Base-by-base conservation (phyloP, 2,329 filamentous ascomycete genomes). In the Zymoseptoria brevis region DNA sequence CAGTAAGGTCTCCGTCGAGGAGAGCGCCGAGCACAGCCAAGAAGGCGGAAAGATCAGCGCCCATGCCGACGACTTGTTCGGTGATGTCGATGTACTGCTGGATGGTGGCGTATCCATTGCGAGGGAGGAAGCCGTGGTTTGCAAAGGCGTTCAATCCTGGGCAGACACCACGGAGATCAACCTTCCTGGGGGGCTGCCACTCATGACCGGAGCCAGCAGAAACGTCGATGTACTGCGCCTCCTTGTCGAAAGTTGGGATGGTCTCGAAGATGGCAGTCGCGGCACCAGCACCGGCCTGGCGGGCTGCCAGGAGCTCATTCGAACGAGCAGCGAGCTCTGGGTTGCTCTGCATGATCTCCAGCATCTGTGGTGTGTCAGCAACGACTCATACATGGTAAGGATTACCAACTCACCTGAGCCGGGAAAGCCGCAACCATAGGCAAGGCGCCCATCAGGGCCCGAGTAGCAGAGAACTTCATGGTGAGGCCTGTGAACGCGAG, bases 21-120 rank as follows among this genome's bases (percentile, higher is more conserved):
- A 68, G 63, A 21, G 68, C 70, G 48, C 70, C 70, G 35, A 71
- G 71, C 45, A 68, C 60, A n/a, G 72, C 62, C 45, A 74, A 65
- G 59, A 73, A 70, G 21, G 63, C 58, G 4, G 67, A 66, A 19
- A 74, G 66, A 22, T 73, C 65, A 2, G 60, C 29, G 16, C 69
- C 71, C 71, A 74, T 74, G 22, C 71, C 71, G 50, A 73, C 70
- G 8, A 72, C 71, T 19, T 56, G 48, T 22, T 53, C 60, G 2
- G 68, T 71, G 41, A 62, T 64, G 26, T 69, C 62, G 59, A 70
- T 63, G 63, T 69, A 72, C 21, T 72, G 65, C 19, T 58, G 22
- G 48, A 70, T 65, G 9, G 70, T 71, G 3, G 66, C 71, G 45
- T 70, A 68, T 19, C 71, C 71, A 45, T 72, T 67, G 60, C 68